Evolutionary conservation across 2,329 filamentous ascomycete species (phyloP).

Genomic region (Cercospora zeae-maydis): DNA sequence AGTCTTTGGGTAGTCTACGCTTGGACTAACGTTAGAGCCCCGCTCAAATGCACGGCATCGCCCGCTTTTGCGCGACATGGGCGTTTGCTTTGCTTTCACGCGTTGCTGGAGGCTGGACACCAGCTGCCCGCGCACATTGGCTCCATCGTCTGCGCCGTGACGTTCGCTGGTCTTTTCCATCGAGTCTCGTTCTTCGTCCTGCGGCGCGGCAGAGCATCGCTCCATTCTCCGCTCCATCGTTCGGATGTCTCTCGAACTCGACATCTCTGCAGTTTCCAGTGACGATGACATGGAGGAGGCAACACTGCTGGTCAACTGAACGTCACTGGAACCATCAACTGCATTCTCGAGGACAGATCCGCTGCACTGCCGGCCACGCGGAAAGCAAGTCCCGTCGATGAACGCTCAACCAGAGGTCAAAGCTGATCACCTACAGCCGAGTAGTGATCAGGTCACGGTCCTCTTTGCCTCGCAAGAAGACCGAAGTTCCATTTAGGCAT

Average conservation of each 20-base stretch:
- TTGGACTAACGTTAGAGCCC: not conserved
- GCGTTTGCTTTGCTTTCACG: not conserved
- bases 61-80: constrained; percentile 2
- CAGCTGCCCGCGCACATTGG: not conserved
- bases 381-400: too few relatives aligned
- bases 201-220: not conserved
- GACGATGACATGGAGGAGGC: not conserved
- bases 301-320: not conserved
- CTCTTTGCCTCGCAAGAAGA: too few relatives aligned
- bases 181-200: not conserved
- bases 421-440: too few relatives aligned
- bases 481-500: too few relatives aligned
- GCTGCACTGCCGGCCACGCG: too few relatives aligned
- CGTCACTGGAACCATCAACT: not conserved
- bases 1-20: constrained; percentile 1
- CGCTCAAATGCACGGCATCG: constrained; percentile 2
- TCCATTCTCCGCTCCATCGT: not conserved
- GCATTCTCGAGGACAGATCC: too few relatives aligned
- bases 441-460: too few relatives aligned
- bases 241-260: too few relatives aligned
- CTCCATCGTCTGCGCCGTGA: constrained; percentile 2
- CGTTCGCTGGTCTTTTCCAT: not conserved
- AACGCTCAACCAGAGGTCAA: too few relatives aligned
- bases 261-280: too few relatives aligned
- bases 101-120: not conserved